These are phyloP conservation scores for Sanguinoderma infundibulare DNA, from an alignment of 1,284 basidiomycete genomes.

Conservation along the genomic window DNA sequence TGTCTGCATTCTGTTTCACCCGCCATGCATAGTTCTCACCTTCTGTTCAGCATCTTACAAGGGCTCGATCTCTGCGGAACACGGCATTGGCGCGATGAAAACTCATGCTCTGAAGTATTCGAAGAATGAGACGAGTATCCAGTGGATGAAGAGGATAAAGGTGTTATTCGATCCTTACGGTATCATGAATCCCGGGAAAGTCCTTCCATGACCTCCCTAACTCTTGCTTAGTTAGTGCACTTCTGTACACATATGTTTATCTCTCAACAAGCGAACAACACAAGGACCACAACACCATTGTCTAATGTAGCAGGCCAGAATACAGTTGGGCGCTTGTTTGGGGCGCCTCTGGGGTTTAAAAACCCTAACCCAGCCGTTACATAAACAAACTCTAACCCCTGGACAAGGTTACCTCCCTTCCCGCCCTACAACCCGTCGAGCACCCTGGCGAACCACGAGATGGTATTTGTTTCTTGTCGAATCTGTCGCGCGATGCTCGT, in stretches of 20 bases:
- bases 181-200: constrained; percentile 92
- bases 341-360: constrained; percentile 24
- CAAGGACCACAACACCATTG: no score
- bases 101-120: constrained; percentile 91
- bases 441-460: constrained; percentile 15
- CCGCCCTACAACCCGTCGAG: not conserved
- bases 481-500: not conserved
- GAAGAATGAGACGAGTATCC: constrained; percentile 81
- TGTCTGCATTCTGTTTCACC: constrained; percentile 21
- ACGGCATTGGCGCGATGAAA: constrained; percentile 96
- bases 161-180: constrained; percentile 89
- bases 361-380: constrained; percentile 38
- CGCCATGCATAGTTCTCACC: not conserved
- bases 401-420: constrained; percentile 29
- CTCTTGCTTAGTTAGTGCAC: constrained; percentile 1
- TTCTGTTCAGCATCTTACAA: constrained; percentile 58
- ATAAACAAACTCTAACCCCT: constrained; percentile 37
- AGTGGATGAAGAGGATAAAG: constrained; percentile 92
- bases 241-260: constrained; percentile 15
- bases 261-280: not conserved
- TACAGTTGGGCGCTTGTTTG: not conserved
- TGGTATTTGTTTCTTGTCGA: constrained; percentile 26
- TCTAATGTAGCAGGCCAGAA: not conserved
- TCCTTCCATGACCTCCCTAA: constrained; percentile 46
- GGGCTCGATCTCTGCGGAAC: constrained; percentile 96